Base-by-base conservation (phyloP, 495 filamentous ascomycete genomes). In the Collariella sp. region DNA sequence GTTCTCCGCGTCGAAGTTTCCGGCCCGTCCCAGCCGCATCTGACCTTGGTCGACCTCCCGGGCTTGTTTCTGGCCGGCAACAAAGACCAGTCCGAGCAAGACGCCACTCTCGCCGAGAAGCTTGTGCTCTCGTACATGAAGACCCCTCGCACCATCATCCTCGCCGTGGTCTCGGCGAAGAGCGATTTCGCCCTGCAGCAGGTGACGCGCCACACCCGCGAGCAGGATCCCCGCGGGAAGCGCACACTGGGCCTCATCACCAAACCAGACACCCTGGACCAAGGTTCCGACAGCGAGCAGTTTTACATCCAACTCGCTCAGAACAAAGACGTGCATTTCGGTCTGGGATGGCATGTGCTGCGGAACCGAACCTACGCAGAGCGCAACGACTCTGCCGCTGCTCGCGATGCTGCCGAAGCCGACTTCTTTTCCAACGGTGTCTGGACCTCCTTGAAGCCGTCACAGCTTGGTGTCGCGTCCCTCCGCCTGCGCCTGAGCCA, bases 1-100 rank as follows among this genome's bases (percentile, higher is more conserved):
- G 70, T 87, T 2, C 72, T 89, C 1, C 77, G 79, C 31, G 68
- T 90, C 36, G 80, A 85, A 46, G 81, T 88, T 4, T 70, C 61
- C 1, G 82, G 81, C 0, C 85, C 85, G 0, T 65, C 72, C 18
- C 62, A 78, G 18, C 81, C 80, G 0, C 79, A 87, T 22, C 70
- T 89, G 13, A 84, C 79, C 0, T 56, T 87, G 2, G 82, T 88
- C 4, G 84, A 87, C 56, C 72, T 87, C 15, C 84, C 85, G 1
- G 83, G 83, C 0, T 66, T 87, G 3, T 80, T 79, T 48, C 68
- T 74, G 15, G 66, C 76, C 0, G 67, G 59, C 0, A 79, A 70
- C 10, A 71, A 72, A 11, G 69, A 69, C 1, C 69, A 77, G 33
- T 70, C 65, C 3, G 59, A 74, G 19, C 57, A 63, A 9, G 77